Conservation (phyloP, 2,329 filamentous ascomycete species). For the Chaetomiaceae sp. region DNA sequence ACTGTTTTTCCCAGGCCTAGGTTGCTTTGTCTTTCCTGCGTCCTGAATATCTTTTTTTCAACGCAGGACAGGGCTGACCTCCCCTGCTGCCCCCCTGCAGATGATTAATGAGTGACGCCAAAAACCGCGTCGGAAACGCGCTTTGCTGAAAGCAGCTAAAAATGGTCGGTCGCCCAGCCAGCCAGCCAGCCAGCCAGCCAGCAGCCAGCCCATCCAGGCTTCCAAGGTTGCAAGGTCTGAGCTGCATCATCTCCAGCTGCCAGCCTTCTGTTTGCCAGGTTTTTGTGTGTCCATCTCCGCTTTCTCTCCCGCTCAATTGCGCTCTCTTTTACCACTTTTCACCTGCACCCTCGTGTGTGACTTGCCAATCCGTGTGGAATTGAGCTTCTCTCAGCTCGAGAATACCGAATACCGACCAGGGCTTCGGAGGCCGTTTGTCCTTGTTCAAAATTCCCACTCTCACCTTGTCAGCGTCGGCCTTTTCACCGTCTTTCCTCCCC, state of each 20-base stretch:
- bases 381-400: background rate
- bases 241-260: slow-evolving; percentile 1
- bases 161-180: slow-evolving; percentile 12
- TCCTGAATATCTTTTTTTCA: too few relatives aligned
- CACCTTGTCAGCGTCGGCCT: background rate
- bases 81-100: slow-evolving; percentile 13
- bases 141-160: slow-evolving; percentile 15
- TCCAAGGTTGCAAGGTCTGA: background rate
- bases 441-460: background rate
- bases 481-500: background rate
- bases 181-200: slow-evolving; percentile 9
- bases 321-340: background rate
- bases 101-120: slow-evolving; percentile 24
- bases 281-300: slow-evolving; percentile 8
- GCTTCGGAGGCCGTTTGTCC: background rate
- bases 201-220: slow-evolving; percentile 11
- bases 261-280: slow-evolving; percentile 7
- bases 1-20: too few relatives aligned
- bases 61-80: background rate
- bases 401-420: background rate
- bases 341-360: background rate
- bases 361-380: background rate
- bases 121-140: slow-evolving; percentile 26
- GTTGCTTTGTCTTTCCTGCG: too few relatives aligned
- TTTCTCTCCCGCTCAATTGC: background rate